Evolutionary conservation across 75 land plant genomes (phyloP), one percentile per base, ranked within the genome.

Genomic region (Pinus albicaulis): DNA sequence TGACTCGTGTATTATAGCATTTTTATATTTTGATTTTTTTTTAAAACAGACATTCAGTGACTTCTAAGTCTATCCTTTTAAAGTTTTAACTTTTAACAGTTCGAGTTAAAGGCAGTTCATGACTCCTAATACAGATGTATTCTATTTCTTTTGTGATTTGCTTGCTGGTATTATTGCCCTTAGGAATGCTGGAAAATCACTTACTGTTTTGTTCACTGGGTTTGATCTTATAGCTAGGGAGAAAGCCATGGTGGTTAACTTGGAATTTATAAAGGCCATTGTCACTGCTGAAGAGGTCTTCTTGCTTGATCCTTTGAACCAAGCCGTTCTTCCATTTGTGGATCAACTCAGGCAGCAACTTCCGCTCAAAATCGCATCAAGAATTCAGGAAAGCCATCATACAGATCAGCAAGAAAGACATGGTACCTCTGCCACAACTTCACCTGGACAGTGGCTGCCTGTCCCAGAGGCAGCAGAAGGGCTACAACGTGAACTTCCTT

Each of bases 221-320:
- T 68, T 68, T 52, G n/a, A 68, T 68, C 38, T 74, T 81, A 65
- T 91, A 98, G 99, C 99, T 14, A 91, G 99, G 76, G 99, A 98
- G 70, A 95, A 84, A 73, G 99, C 99, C 26, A 95, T 95, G 87
- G 91, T 98, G 75, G 93, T 98, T 31, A 98, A 98, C 81, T 79
- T 98, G 65, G 99, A 98, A 74, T 95, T 91, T 73, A 88, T 98
- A 59, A 92, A 88, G 81, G 93, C 98, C 57, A 95, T 98, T 71
- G 91, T 98, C 53, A 95, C 99, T 74, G 94, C 98, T 61, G 93
- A 98, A 78, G 98, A 95, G 79, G 87, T 98, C 36, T 81, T 95
- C 59, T 41, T 98, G 74, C 88, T 98, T 59, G 96, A 98, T 73
- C 99, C 99, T 65, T 62, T 80, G 14, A 83, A 78, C 57, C 92